Evolutionary conservation across 345 rosid genomes (phyloP), one percentile per base, ranked within the genome.

Genomic region (Arabidopsis suecica): DNA sequence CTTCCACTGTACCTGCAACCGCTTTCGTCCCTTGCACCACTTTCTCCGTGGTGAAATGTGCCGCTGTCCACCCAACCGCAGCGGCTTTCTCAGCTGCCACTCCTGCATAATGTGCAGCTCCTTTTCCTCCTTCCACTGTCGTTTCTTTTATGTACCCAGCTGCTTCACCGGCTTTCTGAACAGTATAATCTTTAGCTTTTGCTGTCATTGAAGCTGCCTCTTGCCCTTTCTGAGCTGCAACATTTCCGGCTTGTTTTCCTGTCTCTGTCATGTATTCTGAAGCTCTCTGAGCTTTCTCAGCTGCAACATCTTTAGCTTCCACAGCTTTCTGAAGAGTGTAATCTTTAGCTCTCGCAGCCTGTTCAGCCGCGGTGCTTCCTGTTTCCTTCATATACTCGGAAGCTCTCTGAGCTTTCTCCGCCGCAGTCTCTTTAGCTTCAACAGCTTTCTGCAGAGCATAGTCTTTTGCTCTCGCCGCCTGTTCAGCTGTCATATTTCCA

Each of bases 41-140:
- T 54, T 87, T 87, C 74, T 86, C 88, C 0, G 87, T 77, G 0
- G 84, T 87, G 69, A 75, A 84, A 71, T 94, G 90, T 1, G 91
- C 93, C 0, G 93, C 90, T 1, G 82, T 83, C 97, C 97, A 92
- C 2, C 97, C 97, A 2, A 74, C 86, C 5, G 61, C 85, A 0
- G 81, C 84, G 0, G 91, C 85, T 77, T 69, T 85, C 25, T 94
- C 93, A 69, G 87, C 87, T 0, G 79, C 82, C 9, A 79, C 90
- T 23, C 86, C 93, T 0, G 88, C 86, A 13, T 82, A 76, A 25
- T 77, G 82, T 0, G 82, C 89, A 0, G 88, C 89, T n/a, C 38
- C 87, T 69, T 86, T 87, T 10, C 88, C 84, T 5, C 73, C 87
- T 65, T 87, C 89, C 62, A 85, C 86, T 0, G 84, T 71, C 11